A percentile compares a stretch with the other conserved stretches of the same genome.
Evolutionary conservation across 2,329 filamentous ascomycete species (phyloP).

Genomic region (Chaetomium olivaceum): DNA sequence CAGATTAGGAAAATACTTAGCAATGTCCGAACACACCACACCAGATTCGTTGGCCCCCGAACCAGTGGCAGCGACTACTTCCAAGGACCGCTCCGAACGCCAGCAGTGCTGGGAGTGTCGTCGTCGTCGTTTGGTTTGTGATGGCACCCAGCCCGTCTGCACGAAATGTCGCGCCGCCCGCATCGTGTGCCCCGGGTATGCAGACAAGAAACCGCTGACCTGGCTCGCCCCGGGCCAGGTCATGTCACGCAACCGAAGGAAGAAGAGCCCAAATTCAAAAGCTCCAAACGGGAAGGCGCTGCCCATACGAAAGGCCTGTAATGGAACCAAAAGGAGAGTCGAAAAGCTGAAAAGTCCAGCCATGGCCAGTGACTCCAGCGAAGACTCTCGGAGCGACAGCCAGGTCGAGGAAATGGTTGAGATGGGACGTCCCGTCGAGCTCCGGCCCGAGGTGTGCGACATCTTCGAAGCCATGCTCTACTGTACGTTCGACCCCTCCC

Average conservation of each 20-base stretch:
- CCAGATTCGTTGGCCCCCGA: background rate
- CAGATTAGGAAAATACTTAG: slow-evolving; percentile 15
- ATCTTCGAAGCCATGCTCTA: slow-evolving; percentile 26
- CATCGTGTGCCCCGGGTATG: slow-evolving; percentile 31
- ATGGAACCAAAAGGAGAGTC: background rate
- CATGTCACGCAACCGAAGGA: slow-evolving; percentile 21
- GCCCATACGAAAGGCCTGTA: background rate
- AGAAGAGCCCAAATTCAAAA: slow-evolving; percentile 2
- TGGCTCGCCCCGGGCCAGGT: slow-evolving; percentile 30
- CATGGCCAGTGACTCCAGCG: background rate
- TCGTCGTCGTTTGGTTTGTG: slow-evolving; percentile 28
- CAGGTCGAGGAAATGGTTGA: background rate
- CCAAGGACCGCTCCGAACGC: background rate
- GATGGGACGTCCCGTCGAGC: background rate
- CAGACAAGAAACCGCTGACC: slow-evolving; percentile 30
- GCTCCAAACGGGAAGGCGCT: background rate
- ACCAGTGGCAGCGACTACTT: background rate
- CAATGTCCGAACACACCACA: slow-evolving; percentile 8
- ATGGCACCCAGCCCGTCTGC: slow-evolving; percentile 27
- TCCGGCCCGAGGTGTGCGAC: slow-evolving; percentile 25
- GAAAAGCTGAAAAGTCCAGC: background rate
- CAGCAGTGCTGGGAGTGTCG: slow-evolving; percentile 31
- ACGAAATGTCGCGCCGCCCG: slow-evolving; percentile 24
- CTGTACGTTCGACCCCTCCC: slow-evolving; percentile 18
- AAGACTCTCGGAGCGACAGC: background rate